phyloP scores from a whole-genome alignment of 371 early-diverging fungal genomes.

The Mortierella sp. region DNA sequence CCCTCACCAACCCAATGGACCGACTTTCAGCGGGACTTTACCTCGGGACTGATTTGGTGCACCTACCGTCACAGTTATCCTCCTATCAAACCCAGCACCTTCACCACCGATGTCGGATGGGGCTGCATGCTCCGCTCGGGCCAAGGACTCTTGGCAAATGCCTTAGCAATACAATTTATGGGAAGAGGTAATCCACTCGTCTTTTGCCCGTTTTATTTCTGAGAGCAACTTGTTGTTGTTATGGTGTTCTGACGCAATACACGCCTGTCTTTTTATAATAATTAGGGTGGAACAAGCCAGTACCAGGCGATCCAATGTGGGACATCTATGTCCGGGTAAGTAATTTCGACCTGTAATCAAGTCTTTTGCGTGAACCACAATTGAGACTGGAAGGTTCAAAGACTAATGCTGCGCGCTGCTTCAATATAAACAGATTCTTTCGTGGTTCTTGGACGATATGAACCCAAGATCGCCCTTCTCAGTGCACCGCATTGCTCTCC shows the following conservation, averaged over 20 bases:
- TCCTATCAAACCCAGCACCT: constrained; percentile 83
- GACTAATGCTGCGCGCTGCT: background rate
- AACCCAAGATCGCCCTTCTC: constrained; percentile 85
- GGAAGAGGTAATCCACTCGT: constrained; percentile 68
- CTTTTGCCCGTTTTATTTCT: too few species aligned
- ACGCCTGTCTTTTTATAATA: background rate
- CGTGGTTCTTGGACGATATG: constrained; percentile 89
- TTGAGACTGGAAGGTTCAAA: background rate
- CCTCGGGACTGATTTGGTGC: constrained; percentile 79
- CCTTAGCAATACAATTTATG: constrained; percentile 79
- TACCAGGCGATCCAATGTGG: constrained; percentile 53
- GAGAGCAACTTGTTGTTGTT: background rate
- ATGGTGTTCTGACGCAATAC: background rate
- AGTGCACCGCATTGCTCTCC: constrained; percentile 92
- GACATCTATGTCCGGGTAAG: constrained; percentile 63
- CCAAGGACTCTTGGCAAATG: constrained; percentile 92
- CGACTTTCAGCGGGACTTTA: constrained; percentile 54
- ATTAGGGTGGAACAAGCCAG: constrained; percentile 67
- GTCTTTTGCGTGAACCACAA: background rate
- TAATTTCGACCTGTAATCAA: background rate
- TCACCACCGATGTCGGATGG: constrained; percentile 93
- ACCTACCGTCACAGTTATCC: constrained; percentile 93
- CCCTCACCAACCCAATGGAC: constrained; percentile 53
- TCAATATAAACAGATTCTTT: constrained; percentile 68
- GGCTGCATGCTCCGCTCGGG: constrained; percentile 98